phyloP scores from a whole-genome alignment of 352 stramenopile genomes.

The Pythium aquatile region DNA sequence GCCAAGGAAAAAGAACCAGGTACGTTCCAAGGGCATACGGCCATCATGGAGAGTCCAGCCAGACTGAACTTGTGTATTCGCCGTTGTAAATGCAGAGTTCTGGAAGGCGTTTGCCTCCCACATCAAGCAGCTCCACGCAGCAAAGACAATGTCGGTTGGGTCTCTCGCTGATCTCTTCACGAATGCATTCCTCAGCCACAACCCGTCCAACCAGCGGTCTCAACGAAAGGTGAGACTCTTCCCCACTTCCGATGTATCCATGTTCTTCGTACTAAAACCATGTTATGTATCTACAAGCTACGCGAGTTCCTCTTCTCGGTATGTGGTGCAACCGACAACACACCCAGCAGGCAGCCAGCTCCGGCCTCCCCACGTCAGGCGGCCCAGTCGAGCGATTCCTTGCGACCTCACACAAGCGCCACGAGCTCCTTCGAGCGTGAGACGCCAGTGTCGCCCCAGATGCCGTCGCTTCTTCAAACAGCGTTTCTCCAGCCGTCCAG shows the following conservation, averaged over 20 bases:
- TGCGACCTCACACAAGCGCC: background rate
- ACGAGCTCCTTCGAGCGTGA: constrained; percentile 5
- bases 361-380: constrained; percentile 8
- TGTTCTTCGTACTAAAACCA: background rate
- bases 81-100: constrained; percentile 40
- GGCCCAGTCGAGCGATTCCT: background rate
- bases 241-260: background rate
- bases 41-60: background rate
- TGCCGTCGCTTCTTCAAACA: constrained; percentile 53
- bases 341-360: constrained; percentile 15
- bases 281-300: constrained; percentile 34
- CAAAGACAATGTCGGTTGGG: constrained; percentile 38
- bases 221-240: constrained; percentile 51
- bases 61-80: background rate
- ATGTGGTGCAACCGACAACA: constrained; percentile 34
- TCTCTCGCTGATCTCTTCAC: constrained; percentile 50
- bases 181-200: constrained; percentile 51
- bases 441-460: constrained; percentile 17
- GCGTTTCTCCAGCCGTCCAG: constrained; percentile 59
- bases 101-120: constrained; percentile 63
- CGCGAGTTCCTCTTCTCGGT: constrained; percentile 55
- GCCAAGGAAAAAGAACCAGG: constrained; percentile 69
- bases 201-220: constrained; percentile 55
- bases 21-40: constrained; percentile 11
- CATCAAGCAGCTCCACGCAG: constrained; percentile 51